Evolutionary conservation across 257 asterid genomes (phyloP).

Genomic region (Buddleja alternifolia): DNA sequence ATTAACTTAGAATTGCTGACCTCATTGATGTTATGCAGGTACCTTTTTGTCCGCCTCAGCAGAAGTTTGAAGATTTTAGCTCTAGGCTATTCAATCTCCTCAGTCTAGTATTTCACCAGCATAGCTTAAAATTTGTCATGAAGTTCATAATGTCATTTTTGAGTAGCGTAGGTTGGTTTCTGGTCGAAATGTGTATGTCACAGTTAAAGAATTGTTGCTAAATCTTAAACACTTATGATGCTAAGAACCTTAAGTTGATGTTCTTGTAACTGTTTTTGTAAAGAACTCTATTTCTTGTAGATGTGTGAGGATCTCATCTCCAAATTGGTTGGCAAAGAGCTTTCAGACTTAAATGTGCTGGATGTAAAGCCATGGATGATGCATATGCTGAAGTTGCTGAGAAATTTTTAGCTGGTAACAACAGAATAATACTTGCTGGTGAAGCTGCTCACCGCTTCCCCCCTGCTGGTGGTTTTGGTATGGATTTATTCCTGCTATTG

Average conservation of each 20-base stretch:
- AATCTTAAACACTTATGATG: conserved; percentile 5
- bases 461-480: conserved; percentile 99
- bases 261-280: conserved; percentile 23
- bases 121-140: conserved; percentile 16
- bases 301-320: conserved; percentile 69
- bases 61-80: conserved; percentile 77
- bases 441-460: conserved; percentile 99
- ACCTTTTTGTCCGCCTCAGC: conserved; percentile 97
- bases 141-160: background rate
- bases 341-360: conserved; percentile 69
- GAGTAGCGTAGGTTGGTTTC: conserved; percentile 5
- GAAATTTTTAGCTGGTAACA: conserved; percentile 55
- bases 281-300: conserved; percentile 46
- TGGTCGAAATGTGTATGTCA: background rate
- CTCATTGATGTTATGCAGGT: conserved; percentile 66
- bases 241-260: background rate
- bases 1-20: conserved; percentile 11
- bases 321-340: conserved; percentile 85
- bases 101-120: conserved; percentile 8
- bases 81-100: conserved; percentile 48
- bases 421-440: conserved; percentile 82
- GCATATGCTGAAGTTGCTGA: conserved; percentile 99
- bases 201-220: conserved; percentile 4
- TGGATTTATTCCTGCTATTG: background rate
- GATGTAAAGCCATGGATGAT: conserved; percentile 97